These are phyloP conservation scores for Aspergillus novofumigatus DNA, from an alignment of 2,329 filamentous ascomycete species.

Conservation along the genomic window DNA sequence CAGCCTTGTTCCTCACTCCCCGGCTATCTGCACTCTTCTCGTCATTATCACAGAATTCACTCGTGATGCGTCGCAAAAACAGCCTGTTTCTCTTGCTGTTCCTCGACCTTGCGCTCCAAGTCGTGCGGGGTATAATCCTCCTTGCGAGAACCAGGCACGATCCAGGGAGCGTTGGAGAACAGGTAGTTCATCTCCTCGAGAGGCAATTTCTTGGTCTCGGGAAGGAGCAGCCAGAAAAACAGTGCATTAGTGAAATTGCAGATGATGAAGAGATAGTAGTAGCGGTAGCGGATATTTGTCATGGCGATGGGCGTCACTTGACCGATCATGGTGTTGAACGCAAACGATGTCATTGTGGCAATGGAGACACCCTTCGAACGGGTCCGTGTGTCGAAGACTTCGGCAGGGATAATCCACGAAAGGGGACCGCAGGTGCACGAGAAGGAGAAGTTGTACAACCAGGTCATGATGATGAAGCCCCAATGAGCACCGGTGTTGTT, in stretches of 20 bases:
- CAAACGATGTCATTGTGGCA: slow-evolving; percentile 68
- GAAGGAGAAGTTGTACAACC: slow-evolving; percentile 78
- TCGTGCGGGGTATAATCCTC: slow-evolving; percentile 52
- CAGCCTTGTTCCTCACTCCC: background rate
- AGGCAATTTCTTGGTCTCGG: slow-evolving; percentile 60
- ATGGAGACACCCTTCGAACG: slow-evolving; percentile 71
- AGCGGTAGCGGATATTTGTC: slow-evolving; percentile 50
- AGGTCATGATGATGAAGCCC: slow-evolving; percentile 69
- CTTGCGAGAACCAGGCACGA: slow-evolving; percentile 57
- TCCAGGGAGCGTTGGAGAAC: slow-evolving; percentile 61
- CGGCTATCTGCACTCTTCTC: background rate
- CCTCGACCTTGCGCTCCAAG: slow-evolving; percentile 55
- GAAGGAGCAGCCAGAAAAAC: slow-evolving; percentile 65
- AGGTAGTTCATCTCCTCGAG: slow-evolving; percentile 67
- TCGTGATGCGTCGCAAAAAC: slow-evolving; percentile 17
- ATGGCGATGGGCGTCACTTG: slow-evolving; percentile 63
- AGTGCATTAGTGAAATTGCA: slow-evolving; percentile 66
- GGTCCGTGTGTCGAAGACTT: slow-evolving; percentile 74
- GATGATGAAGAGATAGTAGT: slow-evolving; percentile 59
- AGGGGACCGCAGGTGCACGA: slow-evolving; percentile 66
- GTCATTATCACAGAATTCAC: background rate
- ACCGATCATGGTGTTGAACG: slow-evolving; percentile 73
- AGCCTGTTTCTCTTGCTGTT: slow-evolving; percentile 52
- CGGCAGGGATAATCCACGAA: slow-evolving; percentile 57
- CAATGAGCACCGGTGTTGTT: slow-evolving; percentile 34